phyloP scores from a whole-genome alignment of 1,284 basidiomycete genomes.

The Puccinia sorghi region DNA sequence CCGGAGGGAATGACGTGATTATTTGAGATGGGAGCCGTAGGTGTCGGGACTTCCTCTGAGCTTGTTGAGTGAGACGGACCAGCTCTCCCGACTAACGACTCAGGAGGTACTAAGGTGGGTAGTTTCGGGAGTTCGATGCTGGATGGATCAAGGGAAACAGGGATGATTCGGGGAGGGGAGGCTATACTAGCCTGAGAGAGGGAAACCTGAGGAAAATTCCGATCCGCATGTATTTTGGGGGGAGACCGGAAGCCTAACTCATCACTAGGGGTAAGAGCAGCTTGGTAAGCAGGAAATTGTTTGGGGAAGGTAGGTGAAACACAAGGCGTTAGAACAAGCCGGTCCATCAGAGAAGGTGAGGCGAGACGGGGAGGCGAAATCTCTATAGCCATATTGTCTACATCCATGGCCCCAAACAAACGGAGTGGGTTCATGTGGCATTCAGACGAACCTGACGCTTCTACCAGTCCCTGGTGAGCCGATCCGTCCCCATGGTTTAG shows the following conservation, averaged over 20 bases:
- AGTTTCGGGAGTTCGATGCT: background rate
- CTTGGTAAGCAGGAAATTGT: slow-evolving; percentile 36
- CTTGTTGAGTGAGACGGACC: background rate
- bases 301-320: background rate
- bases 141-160: background rate
- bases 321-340: slow-evolving; percentile 23
- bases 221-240: slow-evolving; percentile 23
- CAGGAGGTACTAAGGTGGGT: background rate
- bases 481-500: background rate
- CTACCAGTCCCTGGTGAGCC: background rate
- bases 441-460: slow-evolving; percentile 20
- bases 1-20: background rate
- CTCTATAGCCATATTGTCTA: slow-evolving; percentile 18
- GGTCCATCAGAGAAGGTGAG: slow-evolving; percentile 33
- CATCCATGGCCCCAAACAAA: slow-evolving; percentile 12
- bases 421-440: slow-evolving; percentile 15
- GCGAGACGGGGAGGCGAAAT: slow-evolving; percentile 30
- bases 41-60: background rate
- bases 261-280: slow-evolving; percentile 6
- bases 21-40: slow-evolving; percentile 10
- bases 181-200: slow-evolving; percentile 19
- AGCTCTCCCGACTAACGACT: no score
- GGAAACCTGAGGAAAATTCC: slow-evolving; percentile 10
- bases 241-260: slow-evolving; percentile 4
- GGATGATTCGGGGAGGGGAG: background rate